Base-by-base conservation (phyloP, 2,329 filamentous ascomycete species). In the Aureobasidium subglaciale region DNA sequence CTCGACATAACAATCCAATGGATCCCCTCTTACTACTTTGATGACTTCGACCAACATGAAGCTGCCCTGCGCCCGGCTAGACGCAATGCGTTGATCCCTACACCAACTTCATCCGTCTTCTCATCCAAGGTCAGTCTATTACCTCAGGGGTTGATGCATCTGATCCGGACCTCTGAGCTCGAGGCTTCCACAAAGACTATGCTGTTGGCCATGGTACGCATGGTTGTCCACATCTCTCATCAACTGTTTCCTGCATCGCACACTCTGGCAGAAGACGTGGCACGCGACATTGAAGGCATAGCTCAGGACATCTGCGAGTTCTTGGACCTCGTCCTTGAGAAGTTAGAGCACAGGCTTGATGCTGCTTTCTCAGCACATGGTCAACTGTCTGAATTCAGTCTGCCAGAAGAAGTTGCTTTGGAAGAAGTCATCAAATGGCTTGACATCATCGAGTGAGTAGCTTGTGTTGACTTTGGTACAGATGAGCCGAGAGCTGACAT, bases 171-270 rank as follows among this genome's bases (percentile, higher is more conserved):
- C 4, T 54, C 50, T 4, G 15, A 25, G 6, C 30, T 43, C 10
- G 50, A 43, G 15, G 16, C 25, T 9, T 27, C 38, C 3, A 18
- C 18, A 10, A 37, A 43, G 15, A 9, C 24, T 7, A 27, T 24
- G 32, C 13, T 53, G 4, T 6, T 57, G 27, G 41, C 42, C 13
- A 56, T 50, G 40, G 50, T 56, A 9, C 34, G 43, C n/a, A 58
- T 56, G 42, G 27, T 58, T 15, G 25, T 49, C 11, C 11, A 55
- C 22, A 25, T 56, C 4, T 37, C 52, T 5, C 30, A 25, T 5
- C 25, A 42, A 35, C 42, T 58, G 2, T 58, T 58, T 16, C 56
- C 56, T 2, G 6, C 52, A 20, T 55, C 56, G 13, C 43, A 58
- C 22, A 42, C 56, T 15, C 41, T 58, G 0, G 18, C 42, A 10